Evolutionary conservation across 2,329 filamentous ascomycete genomes (phyloP).

Genomic region (Alternaria panax): DNA sequence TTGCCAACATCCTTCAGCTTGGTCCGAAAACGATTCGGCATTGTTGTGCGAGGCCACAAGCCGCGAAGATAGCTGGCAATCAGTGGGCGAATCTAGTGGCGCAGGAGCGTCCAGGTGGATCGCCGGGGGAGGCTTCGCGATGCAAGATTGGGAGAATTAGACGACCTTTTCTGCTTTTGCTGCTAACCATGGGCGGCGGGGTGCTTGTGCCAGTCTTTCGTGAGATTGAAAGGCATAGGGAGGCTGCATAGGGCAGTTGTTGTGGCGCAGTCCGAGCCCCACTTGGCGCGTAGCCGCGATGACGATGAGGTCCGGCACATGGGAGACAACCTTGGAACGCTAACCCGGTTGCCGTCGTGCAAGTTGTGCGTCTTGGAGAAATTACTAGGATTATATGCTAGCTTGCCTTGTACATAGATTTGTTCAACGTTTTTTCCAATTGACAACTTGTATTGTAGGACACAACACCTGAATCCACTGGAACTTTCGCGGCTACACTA

Average conservation of each 20-base stretch:
- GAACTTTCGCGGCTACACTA: not conserved
- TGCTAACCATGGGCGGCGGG: not conserved
- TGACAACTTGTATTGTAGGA: not conserved
- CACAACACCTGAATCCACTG: not conserved
- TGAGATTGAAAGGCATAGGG: not conserved
- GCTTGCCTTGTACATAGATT: not conserved
- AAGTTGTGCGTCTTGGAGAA: not conserved
- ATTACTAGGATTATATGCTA: not conserved
- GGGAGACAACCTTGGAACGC: too few relatives aligned
- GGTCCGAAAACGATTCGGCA: conserved; percentile 11
- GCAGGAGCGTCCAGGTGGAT: not conserved
- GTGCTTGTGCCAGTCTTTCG: not conserved
- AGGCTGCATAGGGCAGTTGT: not conserved
- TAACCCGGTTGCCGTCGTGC: not conserved
- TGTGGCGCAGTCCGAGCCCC: conserved; percentile 9
- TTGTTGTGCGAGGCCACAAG: not conserved
- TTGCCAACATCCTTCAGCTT: conserved; percentile 19
- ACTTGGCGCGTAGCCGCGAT: conserved; percentile 8
- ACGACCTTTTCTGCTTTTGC: not conserved
- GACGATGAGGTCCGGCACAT: not conserved
- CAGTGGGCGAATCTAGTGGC: not conserved
- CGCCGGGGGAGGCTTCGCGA: not conserved
- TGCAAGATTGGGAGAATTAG: not conserved
- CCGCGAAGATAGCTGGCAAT: not conserved
- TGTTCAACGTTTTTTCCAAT: not conserved